phyloP scores from a whole-genome alignment of 257 asterid species.

The Orobanche coerulescens region DNA sequence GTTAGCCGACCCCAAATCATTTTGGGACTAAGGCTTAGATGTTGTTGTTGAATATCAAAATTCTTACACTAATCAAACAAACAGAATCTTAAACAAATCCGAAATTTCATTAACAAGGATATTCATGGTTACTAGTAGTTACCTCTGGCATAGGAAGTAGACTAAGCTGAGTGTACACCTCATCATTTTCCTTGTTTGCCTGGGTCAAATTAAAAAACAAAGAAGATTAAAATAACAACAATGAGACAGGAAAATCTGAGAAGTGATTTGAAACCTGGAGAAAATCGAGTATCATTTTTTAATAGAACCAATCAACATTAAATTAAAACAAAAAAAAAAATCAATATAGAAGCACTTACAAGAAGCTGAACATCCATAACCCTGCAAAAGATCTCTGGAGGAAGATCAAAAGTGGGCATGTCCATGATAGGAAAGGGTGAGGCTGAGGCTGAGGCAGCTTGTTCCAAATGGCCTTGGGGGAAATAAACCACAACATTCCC shows the following conservation, averaged over 20 bases:
- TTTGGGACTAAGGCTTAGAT: too few species aligned
- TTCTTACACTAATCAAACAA: slow-evolving; percentile 1
- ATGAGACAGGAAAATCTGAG: not conserved
- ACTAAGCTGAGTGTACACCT: slow-evolving; percentile 83
- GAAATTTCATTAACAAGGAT: too few species aligned
- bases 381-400: slow-evolving; percentile 85
- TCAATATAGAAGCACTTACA: slow-evolving; percentile 37
- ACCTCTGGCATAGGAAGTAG: slow-evolving; percentile 85
- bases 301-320: too few species aligned
- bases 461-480: slow-evolving; percentile 96
- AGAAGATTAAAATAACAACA: not conserved
- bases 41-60: too few species aligned
- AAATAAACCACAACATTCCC: slow-evolving; percentile 86
- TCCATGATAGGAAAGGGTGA: slow-evolving; percentile 69
- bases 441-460: slow-evolving; percentile 53
- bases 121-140: slow-evolving; percentile 15
- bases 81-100: too few species aligned
- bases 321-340: not conserved
- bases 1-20: too few species aligned
- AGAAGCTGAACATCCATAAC: slow-evolving; percentile 78
- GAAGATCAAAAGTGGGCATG: slow-evolving; percentile 63
- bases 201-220: slow-evolving; percentile 27
- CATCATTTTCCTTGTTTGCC: slow-evolving; percentile 98
- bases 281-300: too few species aligned
- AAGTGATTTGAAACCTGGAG: too few species aligned